Evolutionary conservation across 1,139 yeast genomes (phyloP), one percentile per base, ranked within the genome.

Genomic region (Suhomyces yuchorum): DNA sequence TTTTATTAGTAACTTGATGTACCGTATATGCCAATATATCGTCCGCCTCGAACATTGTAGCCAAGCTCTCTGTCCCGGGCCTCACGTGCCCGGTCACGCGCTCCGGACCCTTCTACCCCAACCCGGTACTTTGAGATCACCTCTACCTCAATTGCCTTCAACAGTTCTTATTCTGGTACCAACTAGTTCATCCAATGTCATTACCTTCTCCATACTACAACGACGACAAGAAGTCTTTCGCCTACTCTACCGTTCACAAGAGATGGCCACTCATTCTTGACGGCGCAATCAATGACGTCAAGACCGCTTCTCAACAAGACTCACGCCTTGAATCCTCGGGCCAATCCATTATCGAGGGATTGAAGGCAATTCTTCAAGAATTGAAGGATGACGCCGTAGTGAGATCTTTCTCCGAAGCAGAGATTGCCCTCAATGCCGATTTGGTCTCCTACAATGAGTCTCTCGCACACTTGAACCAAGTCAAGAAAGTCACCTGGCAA

Each of bases 241-340:
- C 96, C 8, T 83, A 78, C 61, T 76, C 82, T 30, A 91, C 98
- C 0, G 88, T 89, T 11, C 78, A 81, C 53, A 77, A 76, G 42
- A 83, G 99, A 66, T 93, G 98, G 97, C 96, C 96, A 30, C 82
- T 82, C 47, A 89, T 92, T 56, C 64, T 92, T 43, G 75, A 80
- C 26, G 87, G 85, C 22, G 82, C 84, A 30, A 74, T 87, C 45
- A 80, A 78, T 26, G 97, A 90, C 58, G 70, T 85, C 18, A 48
- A 60, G 33, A 42, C 50, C 20, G 55, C 59, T 40, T 58, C 61
- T 17, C 51, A 55, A 8, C 26, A 37, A 2, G 42, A 53, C 32
- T 48, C 61, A 11, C 14, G 9, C 9, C 50, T 55, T 36, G 54
- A 63, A 37, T 60, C 65, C 20, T 64, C 77, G 3, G 70, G 83